Conservation (phyloP, 2,329 filamentous ascomycete species). For the Tympanopsis confertula region DNA sequence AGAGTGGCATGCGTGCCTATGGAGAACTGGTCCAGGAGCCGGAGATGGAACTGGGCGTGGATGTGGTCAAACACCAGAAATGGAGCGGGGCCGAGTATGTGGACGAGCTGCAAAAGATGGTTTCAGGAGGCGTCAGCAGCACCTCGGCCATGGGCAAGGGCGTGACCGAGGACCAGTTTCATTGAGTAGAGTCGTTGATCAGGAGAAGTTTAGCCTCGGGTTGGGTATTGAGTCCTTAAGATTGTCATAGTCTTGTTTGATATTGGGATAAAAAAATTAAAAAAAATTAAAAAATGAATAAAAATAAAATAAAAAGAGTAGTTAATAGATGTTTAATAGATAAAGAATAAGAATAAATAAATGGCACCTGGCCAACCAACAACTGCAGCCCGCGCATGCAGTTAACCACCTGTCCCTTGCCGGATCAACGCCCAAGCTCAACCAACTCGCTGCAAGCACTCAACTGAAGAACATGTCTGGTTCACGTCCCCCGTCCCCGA, state of each 20-base stretch:
- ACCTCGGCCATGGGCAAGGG: slow-evolving; percentile 96
- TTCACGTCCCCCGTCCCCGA: not conserved
- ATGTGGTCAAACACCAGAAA: slow-evolving; percentile 98
- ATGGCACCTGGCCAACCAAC: too few relatives aligned
- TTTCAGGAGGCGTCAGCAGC: slow-evolving; percentile 79
- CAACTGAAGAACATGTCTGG: too few relatives aligned
- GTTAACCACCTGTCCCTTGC: too few relatives aligned
- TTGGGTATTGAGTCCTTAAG: not conserved
- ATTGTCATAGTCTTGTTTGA: not conserved
- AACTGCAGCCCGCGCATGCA: too few relatives aligned
- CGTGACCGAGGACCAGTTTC: slow-evolving; percentile 96
- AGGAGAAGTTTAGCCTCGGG: too few relatives aligned
- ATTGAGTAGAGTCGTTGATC: slow-evolving; percentile 27
- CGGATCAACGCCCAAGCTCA: too few relatives aligned
- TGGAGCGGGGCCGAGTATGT: slow-evolving; percentile 94
- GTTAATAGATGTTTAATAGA: too few relatives aligned
- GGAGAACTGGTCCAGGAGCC: slow-evolving; percentile 96
- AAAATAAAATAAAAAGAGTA: too few relatives aligned
- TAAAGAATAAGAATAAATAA: too few relatives aligned
- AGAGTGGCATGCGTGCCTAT: slow-evolving; percentile 86
- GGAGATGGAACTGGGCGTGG: slow-evolving; percentile 79
- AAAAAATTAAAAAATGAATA: too few relatives aligned
- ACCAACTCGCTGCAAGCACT: too few relatives aligned
- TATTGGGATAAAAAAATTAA: too few relatives aligned
- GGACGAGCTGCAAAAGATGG: slow-evolving; percentile 93